Evolutionary conservation across 257 asterid species (phyloP).

Genomic region (Solanum etuberosum): DNA sequence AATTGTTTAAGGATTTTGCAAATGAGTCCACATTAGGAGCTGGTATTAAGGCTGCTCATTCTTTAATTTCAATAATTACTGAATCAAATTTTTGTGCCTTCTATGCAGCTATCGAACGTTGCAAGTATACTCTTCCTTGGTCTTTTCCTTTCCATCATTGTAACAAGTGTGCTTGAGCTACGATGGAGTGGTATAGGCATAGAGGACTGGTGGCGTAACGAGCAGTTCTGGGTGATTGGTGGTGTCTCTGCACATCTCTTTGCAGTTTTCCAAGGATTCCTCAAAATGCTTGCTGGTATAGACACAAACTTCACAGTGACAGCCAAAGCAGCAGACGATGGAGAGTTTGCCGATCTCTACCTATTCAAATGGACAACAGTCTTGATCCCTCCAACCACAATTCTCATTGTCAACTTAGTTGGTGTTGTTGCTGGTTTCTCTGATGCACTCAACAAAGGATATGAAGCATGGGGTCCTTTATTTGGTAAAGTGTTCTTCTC

Average conservation of each 20-base stretch:
- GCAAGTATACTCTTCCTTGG: constrained; percentile 86
- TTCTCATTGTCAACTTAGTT: constrained; percentile 65
- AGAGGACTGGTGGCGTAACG: constrained; percentile 93
- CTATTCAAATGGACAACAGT: constrained; percentile 91
- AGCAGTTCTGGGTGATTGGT: constrained; percentile 98
- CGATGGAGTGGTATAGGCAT: constrained; percentile 95
- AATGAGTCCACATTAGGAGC: background rate
- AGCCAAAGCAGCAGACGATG: constrained; percentile 69
- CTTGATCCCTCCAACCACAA: constrained; percentile 86
- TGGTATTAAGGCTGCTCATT: background rate
- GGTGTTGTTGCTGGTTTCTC: constrained; percentile 97
- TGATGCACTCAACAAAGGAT: constrained; percentile 85
- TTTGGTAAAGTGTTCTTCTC: constrained; percentile 91
- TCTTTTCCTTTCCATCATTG: constrained; percentile 73
- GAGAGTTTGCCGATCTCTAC: constrained; percentile 83
- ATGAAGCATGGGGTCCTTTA: constrained; percentile 89
- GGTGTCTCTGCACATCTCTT: constrained; percentile 96
- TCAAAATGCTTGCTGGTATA: constrained; percentile 82
- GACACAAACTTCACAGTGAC: constrained; percentile 96
- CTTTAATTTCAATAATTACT: background rate
- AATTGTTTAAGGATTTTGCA: background rate
- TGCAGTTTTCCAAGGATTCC: constrained; percentile 96
- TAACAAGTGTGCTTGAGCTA: constrained; percentile 77
- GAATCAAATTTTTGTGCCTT: background rate
- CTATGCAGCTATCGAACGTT: constrained; percentile 58